phyloP scores from a whole-genome alignment of 2,329 filamentous ascomycete genomes.

The Teratosphaeriaceae sp. region DNA sequence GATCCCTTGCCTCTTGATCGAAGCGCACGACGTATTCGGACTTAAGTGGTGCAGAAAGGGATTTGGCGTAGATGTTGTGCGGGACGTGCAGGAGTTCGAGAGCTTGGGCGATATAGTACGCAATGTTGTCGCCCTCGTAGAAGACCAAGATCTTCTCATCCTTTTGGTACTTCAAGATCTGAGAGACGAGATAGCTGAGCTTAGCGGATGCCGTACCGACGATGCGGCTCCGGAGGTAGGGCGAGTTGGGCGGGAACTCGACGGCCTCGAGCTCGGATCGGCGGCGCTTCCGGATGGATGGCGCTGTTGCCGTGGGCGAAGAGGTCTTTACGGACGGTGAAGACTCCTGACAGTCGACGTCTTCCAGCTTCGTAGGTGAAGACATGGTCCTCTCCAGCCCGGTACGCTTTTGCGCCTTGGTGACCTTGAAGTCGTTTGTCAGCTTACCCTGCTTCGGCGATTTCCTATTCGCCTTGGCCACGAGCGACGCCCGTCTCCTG shows the following conservation, averaged over 20 bases:
- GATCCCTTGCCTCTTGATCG: constrained; percentile 60
- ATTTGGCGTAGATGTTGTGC: constrained; percentile 61
- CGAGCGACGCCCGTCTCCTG: constrained; percentile 16
- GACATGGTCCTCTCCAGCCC: neutral
- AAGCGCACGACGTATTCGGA: constrained; percentile 75
- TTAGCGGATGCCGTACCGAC: constrained; percentile 82
- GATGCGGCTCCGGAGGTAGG: constrained; percentile 55
- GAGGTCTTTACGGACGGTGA: neutral
- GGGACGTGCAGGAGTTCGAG: constrained; percentile 64
- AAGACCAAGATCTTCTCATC: constrained; percentile 87
- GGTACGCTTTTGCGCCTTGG: constrained; percentile 6
- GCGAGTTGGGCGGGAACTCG: constrained; percentile 33
- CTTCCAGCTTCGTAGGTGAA: neutral
- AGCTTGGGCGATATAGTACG: constrained; percentile 76
- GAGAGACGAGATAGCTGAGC: constrained; percentile 74
- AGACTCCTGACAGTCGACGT: neutral
- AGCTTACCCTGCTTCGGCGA: constrained; percentile 12
- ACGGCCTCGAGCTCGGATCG: constrained; percentile 5
- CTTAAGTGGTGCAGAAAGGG: constrained; percentile 54
- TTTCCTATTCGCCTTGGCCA: constrained; percentile 8
- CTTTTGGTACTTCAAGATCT: constrained; percentile 59
- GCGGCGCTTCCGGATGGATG: constrained; percentile 6
- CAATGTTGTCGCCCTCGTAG: constrained; percentile 81
- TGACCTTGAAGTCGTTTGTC: constrained; percentile 4
- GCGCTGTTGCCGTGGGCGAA: neutral